Evolutionary conservation across 2,329 filamentous ascomycete genomes (phyloP), one percentile per base, ranked within the genome.

Genomic region (Dendryphion nanum): DNA sequence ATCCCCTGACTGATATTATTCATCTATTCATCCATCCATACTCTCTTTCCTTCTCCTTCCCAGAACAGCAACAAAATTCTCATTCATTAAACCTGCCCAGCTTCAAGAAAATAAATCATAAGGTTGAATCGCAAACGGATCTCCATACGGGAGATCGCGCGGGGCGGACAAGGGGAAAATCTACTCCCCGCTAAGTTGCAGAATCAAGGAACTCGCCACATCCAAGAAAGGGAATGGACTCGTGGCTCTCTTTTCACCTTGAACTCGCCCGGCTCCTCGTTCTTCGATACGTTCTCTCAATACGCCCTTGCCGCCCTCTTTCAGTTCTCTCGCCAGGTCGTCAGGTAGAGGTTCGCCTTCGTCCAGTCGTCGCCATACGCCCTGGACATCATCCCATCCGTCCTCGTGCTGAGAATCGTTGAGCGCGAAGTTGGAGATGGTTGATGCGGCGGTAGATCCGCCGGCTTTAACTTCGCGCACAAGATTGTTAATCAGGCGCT

Each of bases 211-310:
- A 50, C 88, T 90, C 19, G 91, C 90, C 67, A 96, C 85, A 69
- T 97, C 91, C 58, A 97, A 75, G 70, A 96, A 97, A 4, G 93
- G 91, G 66, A 95, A 97, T 18, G 93, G 89, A 62, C 87, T 94
- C 30, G 89, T 91, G 47, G 95, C 89, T 58, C 95, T 86, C 76
- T 97, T 97, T 70, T 96, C 89, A 56, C 93, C 89, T 64, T 71
- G 57, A 54, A 64, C 74, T 52, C 79, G 53, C 56, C 79, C 71
- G 33, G 63, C 64, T 21, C 71, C 71, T 15, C 69, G 63, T 41
- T 68, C 61, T 47, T 70, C 69, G 36, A 67, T 54, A 32, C 59
- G 48, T 53, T 67, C 62, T 21, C 64, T 43, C 21, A 67, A 24
- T 33, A 67, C 55, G 19, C 61, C 63, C 12, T 62, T 61, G 4